phyloP scores from a whole-genome alignment of 2,329 filamentous ascomycete species.

The Penicillium carneum region DNA sequence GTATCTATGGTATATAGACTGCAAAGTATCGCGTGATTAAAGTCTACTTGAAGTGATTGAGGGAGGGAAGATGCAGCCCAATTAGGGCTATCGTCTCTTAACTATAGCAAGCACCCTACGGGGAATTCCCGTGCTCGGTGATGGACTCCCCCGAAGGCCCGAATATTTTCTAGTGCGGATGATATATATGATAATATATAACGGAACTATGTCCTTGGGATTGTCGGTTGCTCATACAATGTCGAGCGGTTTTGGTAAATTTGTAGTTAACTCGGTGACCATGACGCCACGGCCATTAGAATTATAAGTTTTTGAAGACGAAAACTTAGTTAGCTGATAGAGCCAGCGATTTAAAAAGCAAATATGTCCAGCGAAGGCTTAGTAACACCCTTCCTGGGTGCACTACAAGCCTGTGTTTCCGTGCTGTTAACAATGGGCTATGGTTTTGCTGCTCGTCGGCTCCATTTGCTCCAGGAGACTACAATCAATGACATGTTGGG shows the following conservation, averaged over 20 bases:
- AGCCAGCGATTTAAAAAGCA: background rate
- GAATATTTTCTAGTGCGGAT: background rate
- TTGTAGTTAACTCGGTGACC: slow-evolving; percentile 16
- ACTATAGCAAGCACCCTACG: background rate
- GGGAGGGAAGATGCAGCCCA: background rate
- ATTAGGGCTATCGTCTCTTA: background rate
- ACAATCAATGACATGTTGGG: slow-evolving; percentile 6
- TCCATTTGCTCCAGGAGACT: slow-evolving; percentile 1
- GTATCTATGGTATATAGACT: background rate
- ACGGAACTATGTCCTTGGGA: too few relatives aligned
- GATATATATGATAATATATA: background rate
- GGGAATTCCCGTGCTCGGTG: slow-evolving; percentile 3
- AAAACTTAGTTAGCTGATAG: background rate
- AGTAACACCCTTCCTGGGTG: slow-evolving; percentile 1
- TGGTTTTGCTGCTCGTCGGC: slow-evolving; percentile 2
- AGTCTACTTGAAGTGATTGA: background rate
- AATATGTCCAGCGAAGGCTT: background rate
- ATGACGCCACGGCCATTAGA: slow-evolving; percentile 20
- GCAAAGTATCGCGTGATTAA: background rate
- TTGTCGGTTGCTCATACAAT: too few relatives aligned
- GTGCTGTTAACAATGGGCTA: slow-evolving; percentile 1
- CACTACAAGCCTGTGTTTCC: slow-evolving; percentile 2
- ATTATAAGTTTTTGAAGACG: background rate
- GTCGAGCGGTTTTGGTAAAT: too few relatives aligned
- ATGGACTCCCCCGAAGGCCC: slow-evolving; percentile 2